These are phyloP conservation scores for Geum urbanum DNA, from an alignment of 306 rosid species.

Conservation along the genomic window DNA sequence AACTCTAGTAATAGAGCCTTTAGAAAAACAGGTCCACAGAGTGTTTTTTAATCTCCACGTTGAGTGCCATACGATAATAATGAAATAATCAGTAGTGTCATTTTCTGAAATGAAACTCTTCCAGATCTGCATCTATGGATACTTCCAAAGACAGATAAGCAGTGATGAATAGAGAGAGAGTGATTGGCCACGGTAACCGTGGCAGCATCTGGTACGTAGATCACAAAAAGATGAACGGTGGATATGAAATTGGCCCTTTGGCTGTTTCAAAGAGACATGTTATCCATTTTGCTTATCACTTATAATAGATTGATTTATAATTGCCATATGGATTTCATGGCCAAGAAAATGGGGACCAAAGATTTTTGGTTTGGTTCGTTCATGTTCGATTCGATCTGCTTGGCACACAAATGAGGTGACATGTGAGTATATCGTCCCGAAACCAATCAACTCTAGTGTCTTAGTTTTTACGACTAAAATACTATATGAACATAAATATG, in stretches of 20 bases:
- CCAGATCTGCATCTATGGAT: background rate
- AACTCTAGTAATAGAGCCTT: no score
- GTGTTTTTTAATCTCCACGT: background rate
- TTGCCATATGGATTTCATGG: background rate
- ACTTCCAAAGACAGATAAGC: background rate
- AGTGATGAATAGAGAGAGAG: background rate
- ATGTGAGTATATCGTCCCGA: background rate
- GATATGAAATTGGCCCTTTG: background rate
- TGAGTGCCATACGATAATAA: background rate
- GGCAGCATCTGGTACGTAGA: background rate
- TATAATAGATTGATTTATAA: background rate
- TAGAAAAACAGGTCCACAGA: background rate
- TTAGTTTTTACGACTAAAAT: background rate
- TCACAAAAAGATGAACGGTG: background rate
- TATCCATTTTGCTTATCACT: background rate
- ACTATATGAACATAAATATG: background rate
- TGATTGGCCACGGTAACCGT: background rate
- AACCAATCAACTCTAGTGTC: background rate
- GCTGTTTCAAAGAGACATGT: background rate
- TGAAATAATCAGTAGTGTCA: background rate
- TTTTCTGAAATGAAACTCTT: background rate
- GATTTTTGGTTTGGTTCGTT: background rate
- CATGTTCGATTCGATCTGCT: background rate
- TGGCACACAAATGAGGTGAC: background rate
- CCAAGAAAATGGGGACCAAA: background rate